Evolutionary conservation across 164 flowering plant species (phyloP).

Genomic region (Akebia trifoliata): DNA sequence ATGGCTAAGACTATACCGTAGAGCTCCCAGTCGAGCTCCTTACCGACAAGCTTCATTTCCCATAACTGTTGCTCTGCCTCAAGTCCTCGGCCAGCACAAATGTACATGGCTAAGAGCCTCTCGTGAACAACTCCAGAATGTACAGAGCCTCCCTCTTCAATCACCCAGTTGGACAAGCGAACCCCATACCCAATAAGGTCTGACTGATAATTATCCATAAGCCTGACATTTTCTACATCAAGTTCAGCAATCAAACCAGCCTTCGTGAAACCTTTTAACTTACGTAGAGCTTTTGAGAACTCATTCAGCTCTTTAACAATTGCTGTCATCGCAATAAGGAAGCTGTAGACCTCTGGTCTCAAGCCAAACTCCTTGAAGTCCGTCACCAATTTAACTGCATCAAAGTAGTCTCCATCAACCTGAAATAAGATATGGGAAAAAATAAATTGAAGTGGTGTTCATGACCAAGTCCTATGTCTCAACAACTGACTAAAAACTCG

Average conservation of each 20-base stretch:
- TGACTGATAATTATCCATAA: constrained; percentile 64
- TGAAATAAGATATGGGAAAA: constrained; percentile 12
- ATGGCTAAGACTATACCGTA: constrained; percentile 84
- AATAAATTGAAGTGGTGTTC: not conserved
- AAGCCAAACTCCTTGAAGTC: constrained; percentile 62
- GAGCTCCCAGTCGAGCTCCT: constrained; percentile 64
- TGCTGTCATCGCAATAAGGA: constrained; percentile 94
- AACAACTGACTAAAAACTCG: not conserved
- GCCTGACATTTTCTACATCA: constrained; percentile 40
- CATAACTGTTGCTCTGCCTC: constrained; percentile 87
- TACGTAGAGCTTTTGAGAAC: constrained; percentile 67
- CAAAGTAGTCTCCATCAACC: constrained; percentile 71
- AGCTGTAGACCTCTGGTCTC: constrained; percentile 81
- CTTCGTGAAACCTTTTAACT: constrained; percentile 53
- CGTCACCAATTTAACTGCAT: constrained; percentile 62
- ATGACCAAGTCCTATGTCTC: not conserved
- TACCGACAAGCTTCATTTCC: constrained; percentile 86
- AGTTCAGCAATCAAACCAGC: constrained; percentile 59
- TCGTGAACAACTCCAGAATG: constrained; percentile 59
- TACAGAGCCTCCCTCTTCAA: constrained; percentile 48
- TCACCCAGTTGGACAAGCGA: constrained; percentile 60
- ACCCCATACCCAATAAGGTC: constrained; percentile 65
- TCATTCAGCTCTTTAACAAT: constrained; percentile 88
- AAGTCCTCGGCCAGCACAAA: constrained; percentile 84
- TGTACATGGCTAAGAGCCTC: constrained; percentile 85